phyloP scores from a whole-genome alignment of 208 protist species.

The Acanthamoeba divionensis region DNA sequence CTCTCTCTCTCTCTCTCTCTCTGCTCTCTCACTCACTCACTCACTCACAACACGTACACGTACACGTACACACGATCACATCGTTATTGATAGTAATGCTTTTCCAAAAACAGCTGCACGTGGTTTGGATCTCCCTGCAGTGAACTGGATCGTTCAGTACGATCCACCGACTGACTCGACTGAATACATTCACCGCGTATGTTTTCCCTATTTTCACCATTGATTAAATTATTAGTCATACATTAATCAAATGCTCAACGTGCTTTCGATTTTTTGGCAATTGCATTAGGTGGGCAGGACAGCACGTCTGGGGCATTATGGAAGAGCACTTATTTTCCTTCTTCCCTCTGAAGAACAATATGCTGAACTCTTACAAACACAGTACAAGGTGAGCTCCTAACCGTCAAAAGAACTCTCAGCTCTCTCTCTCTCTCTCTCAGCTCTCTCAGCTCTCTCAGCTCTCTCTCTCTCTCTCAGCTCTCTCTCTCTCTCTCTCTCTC shows the following conservation, averaged over 20 bases:
- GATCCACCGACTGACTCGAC: constrained; percentile 93
- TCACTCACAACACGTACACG: too few species aligned
- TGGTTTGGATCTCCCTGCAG: constrained; percentile 92
- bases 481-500: too few species aligned
- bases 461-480: too few species aligned
- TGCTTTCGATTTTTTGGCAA: background rate
- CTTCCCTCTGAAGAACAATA: constrained; percentile 88
- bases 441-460: too few species aligned
- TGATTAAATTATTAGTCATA: too few species aligned
- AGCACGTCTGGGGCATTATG: constrained; percentile 90
- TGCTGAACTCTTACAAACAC: constrained; percentile 84
- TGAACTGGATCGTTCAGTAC: constrained; percentile 97
- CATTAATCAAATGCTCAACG: too few species aligned
- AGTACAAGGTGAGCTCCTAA: constrained; percentile 31
- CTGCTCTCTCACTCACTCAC: too few species aligned
- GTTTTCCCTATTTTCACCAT: too few species aligned
- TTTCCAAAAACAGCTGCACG: constrained; percentile 84
- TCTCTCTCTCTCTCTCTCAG: background rate
- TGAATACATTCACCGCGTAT: constrained; percentile 91
- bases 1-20: background rate
- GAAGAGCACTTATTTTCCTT: constrained; percentile 91
- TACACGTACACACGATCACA: too few species aligned
- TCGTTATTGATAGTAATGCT: background rate
- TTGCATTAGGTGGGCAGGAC: constrained; percentile 84
- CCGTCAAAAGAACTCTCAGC: background rate